phyloP scores from a whole-genome alignment of 1,284 basidiomycete species.

The Naganishia cerealis region DNA sequence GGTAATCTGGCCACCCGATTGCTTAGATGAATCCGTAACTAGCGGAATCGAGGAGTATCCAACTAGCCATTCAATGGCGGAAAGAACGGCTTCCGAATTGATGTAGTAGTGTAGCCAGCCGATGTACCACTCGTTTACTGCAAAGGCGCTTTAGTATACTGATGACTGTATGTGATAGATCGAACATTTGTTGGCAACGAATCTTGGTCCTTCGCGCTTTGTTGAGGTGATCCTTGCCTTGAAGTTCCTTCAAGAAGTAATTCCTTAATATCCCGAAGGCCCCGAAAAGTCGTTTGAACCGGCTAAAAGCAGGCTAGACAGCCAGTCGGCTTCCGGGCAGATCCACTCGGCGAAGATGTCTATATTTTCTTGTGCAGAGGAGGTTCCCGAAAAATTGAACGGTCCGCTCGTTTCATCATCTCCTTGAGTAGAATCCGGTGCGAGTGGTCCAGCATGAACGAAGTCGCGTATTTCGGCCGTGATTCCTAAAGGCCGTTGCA shows the following conservation, averaged over 20 bases:
- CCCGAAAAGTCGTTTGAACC: neutral
- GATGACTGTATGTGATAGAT: neutral
- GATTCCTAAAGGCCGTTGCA: constrained; percentile 4
- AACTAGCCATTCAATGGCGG: neutral
- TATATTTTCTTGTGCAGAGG: neutral
- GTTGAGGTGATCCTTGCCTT: neutral
- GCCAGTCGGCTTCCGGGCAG: constrained; percentile 19
- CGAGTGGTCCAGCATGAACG: neutral
- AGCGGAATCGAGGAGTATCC: neutral
- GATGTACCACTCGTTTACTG: neutral
- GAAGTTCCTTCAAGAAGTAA: no score
- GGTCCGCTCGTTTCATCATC: neutral
- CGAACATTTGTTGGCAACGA: neutral
- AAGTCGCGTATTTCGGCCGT: constrained; percentile 9
- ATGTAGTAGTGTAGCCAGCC: neutral
- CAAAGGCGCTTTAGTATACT: neutral
- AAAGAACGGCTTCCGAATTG: neutral
- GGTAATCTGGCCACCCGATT: constrained; percentile 37
- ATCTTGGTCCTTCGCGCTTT: neutral
- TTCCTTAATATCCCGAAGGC: neutral
- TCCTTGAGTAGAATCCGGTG: neutral
- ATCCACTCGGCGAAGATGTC: constrained; percentile 21
- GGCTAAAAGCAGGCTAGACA: constrained; percentile 7
- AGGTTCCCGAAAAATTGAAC: neutral
- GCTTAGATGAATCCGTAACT: neutral